These are phyloP conservation scores for Thecaphora thlaspeos DNA, from an alignment of 1,284 basidiomycete genomes.

Conservation along the genomic window DNA sequence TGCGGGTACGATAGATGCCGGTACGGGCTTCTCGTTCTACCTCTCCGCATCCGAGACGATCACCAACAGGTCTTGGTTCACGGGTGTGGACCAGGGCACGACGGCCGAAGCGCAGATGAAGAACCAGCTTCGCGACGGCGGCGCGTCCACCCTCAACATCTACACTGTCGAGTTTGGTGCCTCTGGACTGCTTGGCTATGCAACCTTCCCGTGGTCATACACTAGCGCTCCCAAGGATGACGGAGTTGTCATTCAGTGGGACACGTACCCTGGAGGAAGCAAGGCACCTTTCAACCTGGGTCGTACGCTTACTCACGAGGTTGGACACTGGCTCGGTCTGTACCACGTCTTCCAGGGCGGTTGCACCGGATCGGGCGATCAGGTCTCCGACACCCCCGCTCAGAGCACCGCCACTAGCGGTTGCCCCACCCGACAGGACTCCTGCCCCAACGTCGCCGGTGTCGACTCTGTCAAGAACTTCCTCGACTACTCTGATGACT, in stretches of 20 bases:
- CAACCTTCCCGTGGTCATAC: slow-evolving; percentile 61
- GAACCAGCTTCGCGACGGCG: slow-evolving; percentile 61
- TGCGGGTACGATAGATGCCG: slow-evolving; percentile 45
- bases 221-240: slow-evolving; percentile 57
- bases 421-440: slow-evolving; percentile 26
- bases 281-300: slow-evolving; percentile 62
- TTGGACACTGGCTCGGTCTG: slow-evolving; percentile 60
- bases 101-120: slow-evolving; percentile 64
- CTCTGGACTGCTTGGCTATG: slow-evolving; percentile 56
- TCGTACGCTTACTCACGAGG: slow-evolving; percentile 65
- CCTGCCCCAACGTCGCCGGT: slow-evolving; percentile 29
- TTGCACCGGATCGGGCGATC: slow-evolving; percentile 63
- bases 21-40: slow-evolving; percentile 61
- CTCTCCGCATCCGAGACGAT: slow-evolving; percentile 59
- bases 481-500: slow-evolving; percentile 34
- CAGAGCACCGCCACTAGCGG: slow-evolving; percentile 27
- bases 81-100: slow-evolving; percentile 60
- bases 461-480: slow-evolving; percentile 20
- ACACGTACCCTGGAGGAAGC: slow-evolving; percentile 60
- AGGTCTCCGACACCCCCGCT: slow-evolving; percentile 63
- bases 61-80: slow-evolving; percentile 64
- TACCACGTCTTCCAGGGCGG: slow-evolving; percentile 68
- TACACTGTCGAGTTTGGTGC: slow-evolving; percentile 60
- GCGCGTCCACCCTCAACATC: slow-evolving; percentile 62
- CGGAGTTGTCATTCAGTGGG: slow-evolving; percentile 17